Conservation (phyloP, 2,329 filamentous ascomycete genomes). For the Penicillium sp. region DNA sequence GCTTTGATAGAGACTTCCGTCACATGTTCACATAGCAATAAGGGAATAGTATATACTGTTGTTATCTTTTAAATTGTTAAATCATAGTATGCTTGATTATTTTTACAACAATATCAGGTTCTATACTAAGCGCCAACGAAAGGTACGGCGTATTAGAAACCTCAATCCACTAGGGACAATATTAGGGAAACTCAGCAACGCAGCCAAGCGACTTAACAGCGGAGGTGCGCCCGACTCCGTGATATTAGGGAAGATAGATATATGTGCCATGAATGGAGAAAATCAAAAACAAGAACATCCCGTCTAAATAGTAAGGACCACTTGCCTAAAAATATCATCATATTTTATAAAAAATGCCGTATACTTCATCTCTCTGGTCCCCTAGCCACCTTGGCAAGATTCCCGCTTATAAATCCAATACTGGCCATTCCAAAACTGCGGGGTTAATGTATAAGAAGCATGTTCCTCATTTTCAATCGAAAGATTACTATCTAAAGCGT, state of each 20-base stretch:
- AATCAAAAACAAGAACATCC: not conserved
- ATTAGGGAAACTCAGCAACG: not conserved
- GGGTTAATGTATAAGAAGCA: not conserved
- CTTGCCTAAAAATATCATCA: not conserved
- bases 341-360: not conserved
- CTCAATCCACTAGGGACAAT: not conserved
- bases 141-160: not conserved
- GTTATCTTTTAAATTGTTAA: no score
- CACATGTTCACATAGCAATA: no score
- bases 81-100: no score
- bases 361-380: not conserved
- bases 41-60: no score
- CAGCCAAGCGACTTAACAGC: not conserved
- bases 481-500: not conserved
- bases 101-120: not conserved
- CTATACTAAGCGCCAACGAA: not conserved
- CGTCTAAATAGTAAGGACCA: not conserved
- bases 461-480: not conserved
- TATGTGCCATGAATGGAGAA: not conserved
- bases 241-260: not conserved
- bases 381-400: no score
- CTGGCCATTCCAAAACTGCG: not conserved
- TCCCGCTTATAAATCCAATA: not conserved
- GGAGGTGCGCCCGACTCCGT: not conserved
- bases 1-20: no score